Evolutionary conservation across 179 eudicot genomes (phyloP).

Genomic region (Carnegiea gigantea): DNA sequence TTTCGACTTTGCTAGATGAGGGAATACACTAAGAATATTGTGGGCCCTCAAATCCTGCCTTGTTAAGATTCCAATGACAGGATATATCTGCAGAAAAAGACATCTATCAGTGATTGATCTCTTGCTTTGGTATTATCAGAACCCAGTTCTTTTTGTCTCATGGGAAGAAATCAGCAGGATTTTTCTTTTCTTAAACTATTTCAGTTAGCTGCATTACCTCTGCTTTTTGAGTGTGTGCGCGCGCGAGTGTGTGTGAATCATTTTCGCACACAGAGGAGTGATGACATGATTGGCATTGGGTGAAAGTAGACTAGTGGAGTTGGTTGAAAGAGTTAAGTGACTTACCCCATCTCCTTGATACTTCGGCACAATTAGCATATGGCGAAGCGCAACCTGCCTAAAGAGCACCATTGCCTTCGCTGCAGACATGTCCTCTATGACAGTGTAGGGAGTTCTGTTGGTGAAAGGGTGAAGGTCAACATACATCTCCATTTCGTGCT

Average conservation of each 20-base stretch:
- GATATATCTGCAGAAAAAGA: conserved; percentile 57
- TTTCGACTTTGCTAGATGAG: conserved; percentile 61
- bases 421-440: conserved; percentile 77
- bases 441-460: conserved; percentile 84
- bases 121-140: not conserved
- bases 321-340: not conserved
- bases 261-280: not conserved
- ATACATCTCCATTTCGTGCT: conserved; percentile 82
- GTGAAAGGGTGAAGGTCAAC: conserved; percentile 85
- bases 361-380: conserved; percentile 82
- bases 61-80: conserved; percentile 83
- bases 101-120: conserved; percentile 26
- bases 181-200: too few relatives aligned
- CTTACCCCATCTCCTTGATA: conserved; percentile 85
- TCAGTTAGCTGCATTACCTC: too few relatives aligned
- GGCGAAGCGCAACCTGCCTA: conserved; percentile 90
- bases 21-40: conserved; percentile 79
- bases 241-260: not conserved
- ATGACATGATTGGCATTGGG: not conserved
- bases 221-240: too few relatives aligned
- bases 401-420: conserved; percentile 94
- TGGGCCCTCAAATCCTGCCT: conserved; percentile 96
- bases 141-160: not conserved
- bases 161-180: not conserved
- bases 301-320: not conserved